Evolutionary conservation across 441 rosid genomes (phyloP).

Genomic region (Pelargonium myrrhifolium): DNA sequence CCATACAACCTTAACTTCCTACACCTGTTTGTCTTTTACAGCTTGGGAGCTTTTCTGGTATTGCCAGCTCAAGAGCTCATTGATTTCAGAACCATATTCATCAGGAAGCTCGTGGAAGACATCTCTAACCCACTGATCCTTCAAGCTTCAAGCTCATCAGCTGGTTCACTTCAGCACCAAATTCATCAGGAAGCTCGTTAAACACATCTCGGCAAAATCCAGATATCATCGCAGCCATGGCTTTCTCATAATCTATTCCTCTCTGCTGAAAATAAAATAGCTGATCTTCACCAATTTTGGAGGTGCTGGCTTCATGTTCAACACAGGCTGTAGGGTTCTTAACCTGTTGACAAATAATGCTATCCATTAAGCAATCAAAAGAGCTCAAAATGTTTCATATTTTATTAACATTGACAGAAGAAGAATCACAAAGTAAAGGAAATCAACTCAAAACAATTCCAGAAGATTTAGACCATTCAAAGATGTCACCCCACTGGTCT

Average conservation of each 20-base stretch:
- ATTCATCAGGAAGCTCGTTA: conserved; percentile 89
- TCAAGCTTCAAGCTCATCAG: conserved; percentile 94
- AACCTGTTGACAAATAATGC: conserved; percentile 43
- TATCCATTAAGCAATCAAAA: conserved; percentile 4
- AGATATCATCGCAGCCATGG: conserved; percentile 95
- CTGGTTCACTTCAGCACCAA: conserved; percentile 84
- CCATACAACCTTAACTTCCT: too few species aligned
- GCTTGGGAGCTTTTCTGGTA: not conserved
- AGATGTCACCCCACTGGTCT: too few species aligned
- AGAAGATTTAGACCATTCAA: too few species aligned
- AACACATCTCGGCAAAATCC: conserved; percentile 88
- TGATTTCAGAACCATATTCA: too few species aligned
- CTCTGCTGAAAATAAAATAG: conserved; percentile 98
- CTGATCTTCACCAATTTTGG: conserved; percentile 91
- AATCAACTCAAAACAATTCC: not conserved
- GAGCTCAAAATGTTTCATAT: not conserved
- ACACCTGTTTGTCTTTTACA: too few species aligned
- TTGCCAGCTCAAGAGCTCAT: too few species aligned
- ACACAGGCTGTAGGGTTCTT: conserved; percentile 76
- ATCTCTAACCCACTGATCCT: conserved; percentile 88
- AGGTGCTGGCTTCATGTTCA: conserved; percentile 95
- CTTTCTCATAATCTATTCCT: conserved; percentile 84
- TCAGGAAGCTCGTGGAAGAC: too few species aligned
- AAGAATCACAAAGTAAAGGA: not conserved
- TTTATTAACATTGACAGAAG: not conserved